Evolutionary conservation across 2,329 filamentous ascomycete genomes (phyloP).

Genomic region (Phyllachora maydis): DNA sequence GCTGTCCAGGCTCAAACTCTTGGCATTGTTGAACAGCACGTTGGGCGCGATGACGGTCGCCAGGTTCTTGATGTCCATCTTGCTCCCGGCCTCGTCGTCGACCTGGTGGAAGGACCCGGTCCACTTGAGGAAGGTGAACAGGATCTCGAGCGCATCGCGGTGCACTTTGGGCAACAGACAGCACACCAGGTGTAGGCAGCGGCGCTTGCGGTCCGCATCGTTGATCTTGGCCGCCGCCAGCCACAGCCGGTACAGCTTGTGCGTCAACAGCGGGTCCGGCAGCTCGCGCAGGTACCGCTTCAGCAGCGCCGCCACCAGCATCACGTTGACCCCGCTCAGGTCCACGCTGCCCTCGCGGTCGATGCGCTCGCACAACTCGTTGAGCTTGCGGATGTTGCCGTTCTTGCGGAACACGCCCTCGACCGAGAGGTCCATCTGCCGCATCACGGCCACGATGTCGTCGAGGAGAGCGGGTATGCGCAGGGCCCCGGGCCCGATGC

Average conservation of each 20-base stretch:
- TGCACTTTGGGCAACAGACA: conserved; percentile 85
- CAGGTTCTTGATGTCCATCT: conserved; percentile 97
- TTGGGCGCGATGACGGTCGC: conserved; percentile 96
- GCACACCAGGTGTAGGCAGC: conserved; percentile 75
- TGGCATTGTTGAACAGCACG: conserved; percentile 56
- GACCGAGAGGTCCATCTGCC: conserved; percentile 96
- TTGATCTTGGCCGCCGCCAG: conserved; percentile 75
- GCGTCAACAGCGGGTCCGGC: conserved; percentile 82
- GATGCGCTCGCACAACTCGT: conserved; percentile 68
- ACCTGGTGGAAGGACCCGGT: conserved; percentile 92
- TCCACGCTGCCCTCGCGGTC: conserved; percentile 73
- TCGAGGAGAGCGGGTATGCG: conserved; percentile 90
- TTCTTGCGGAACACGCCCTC: conserved; percentile 99
- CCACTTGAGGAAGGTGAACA: conserved; percentile 96
- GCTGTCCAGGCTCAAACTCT: conserved; percentile 49
- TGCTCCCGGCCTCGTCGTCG: conserved; percentile 89
- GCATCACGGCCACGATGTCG: conserved; percentile 83
- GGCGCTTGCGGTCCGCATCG: conserved; percentile 62
- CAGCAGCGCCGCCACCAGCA: conserved; percentile 80
- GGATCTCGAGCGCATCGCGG: conserved; percentile 80
- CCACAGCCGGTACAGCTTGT: conserved; percentile 85
- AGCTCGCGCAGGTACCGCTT: conserved; percentile 92
- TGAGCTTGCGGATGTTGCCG: conserved; percentile 87
- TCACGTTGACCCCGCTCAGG: conserved; percentile 71
- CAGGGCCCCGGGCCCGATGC: conserved; percentile 77